These are phyloP conservation scores for Silene coronaria DNA, from an alignment of 179 eudicot genomes.

Conservation along the genomic window DNA sequence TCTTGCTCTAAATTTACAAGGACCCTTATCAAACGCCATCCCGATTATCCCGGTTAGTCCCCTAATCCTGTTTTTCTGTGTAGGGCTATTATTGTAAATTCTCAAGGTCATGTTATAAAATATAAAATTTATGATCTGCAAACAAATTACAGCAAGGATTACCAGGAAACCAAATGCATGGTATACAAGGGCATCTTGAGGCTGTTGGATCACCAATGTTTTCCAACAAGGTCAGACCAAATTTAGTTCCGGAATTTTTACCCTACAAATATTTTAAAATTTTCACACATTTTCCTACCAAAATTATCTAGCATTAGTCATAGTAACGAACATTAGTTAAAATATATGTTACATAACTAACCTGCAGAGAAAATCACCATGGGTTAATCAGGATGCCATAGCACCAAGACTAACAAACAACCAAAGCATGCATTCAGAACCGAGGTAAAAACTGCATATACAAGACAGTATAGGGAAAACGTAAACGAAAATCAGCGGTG, in stretches of 20 bases:
- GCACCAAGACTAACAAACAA: slow-evolving; percentile 12
- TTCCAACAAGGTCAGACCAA: slow-evolving; percentile 2
- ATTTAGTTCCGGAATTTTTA: neutral
- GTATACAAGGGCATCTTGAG: slow-evolving; percentile 2
- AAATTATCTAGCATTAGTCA: neutral
- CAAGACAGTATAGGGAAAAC: neutral
- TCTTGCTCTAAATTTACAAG: slow-evolving; percentile 7
- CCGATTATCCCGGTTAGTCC: slow-evolving; percentile 1
- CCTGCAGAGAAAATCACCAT: slow-evolving; percentile 26
- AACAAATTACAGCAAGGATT: slow-evolving; percentile 8
- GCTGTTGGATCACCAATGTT: slow-evolving; percentile 4
- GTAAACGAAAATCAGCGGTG: neutral
- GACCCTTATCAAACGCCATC: neutral
- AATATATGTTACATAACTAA: neutral
- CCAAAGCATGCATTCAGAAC: slow-evolving; percentile 7
- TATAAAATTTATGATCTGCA: neutral
- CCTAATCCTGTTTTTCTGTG: neutral
- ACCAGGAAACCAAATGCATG: slow-evolving; percentile 3
- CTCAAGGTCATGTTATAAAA: neutral
- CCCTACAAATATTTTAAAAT: neutral
- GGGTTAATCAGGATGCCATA: slow-evolving; percentile 19
- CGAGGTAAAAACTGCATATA: slow-evolving; percentile 6
- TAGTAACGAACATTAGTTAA: neutral
- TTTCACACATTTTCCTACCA: neutral
- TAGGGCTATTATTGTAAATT: neutral